These are phyloP conservation scores for Lactarius hengduanensis DNA, from an alignment of 768 basidiomycete species.

Conservation along the genomic window DNA sequence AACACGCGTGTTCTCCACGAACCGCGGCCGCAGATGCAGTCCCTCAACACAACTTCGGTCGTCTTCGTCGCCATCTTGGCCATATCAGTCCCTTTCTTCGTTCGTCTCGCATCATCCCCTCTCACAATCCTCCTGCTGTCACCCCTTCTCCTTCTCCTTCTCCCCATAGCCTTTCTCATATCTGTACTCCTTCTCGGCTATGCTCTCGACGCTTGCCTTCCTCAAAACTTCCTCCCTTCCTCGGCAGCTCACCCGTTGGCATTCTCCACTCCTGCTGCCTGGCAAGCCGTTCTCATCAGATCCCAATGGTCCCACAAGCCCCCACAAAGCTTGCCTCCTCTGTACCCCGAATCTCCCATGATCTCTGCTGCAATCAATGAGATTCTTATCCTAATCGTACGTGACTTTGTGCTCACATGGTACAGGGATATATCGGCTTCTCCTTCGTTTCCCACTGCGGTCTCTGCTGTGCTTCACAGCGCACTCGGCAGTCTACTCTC, in stretches of 20 bases:
- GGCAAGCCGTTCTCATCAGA: constrained; percentile 86
- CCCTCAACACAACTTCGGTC: constrained; percentile 40
- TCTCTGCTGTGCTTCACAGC: constrained; percentile 71
- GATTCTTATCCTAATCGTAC: constrained; percentile 73
- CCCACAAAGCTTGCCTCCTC: constrained; percentile 62
- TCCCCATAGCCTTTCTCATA: constrained; percentile 39
- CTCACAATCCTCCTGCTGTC: constrained; percentile 60
- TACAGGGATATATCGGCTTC: constrained; percentile 84
- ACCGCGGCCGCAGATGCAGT: constrained; percentile 13
- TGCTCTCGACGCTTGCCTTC: constrained; percentile 50
- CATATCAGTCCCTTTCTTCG: constrained; percentile 51
- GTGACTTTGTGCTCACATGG: constrained; percentile 90
- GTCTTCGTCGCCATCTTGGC: constrained; percentile 57
- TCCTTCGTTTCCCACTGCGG: constrained; percentile 82
- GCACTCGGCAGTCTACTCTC: constrained; percentile 57
- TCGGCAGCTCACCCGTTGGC: constrained; percentile 69
- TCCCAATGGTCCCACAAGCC: constrained; percentile 85
- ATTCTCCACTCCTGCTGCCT: constrained; percentile 92
- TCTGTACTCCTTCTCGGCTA: constrained; percentile 57
- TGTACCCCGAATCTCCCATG: constrained; percentile 61
- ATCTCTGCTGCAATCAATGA: constrained; percentile 75
- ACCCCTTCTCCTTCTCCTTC: constrained; percentile 56
- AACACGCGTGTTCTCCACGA: background rate
- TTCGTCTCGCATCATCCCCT: constrained; percentile 64
- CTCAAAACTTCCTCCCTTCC: constrained; percentile 41